Percentiles rank a stretch among this genome's conserved stretches.
Evolutionary conservation across 108 stramenopile genomes (phyloP).

Genomic region (Cyclotella cryptica): DNA sequence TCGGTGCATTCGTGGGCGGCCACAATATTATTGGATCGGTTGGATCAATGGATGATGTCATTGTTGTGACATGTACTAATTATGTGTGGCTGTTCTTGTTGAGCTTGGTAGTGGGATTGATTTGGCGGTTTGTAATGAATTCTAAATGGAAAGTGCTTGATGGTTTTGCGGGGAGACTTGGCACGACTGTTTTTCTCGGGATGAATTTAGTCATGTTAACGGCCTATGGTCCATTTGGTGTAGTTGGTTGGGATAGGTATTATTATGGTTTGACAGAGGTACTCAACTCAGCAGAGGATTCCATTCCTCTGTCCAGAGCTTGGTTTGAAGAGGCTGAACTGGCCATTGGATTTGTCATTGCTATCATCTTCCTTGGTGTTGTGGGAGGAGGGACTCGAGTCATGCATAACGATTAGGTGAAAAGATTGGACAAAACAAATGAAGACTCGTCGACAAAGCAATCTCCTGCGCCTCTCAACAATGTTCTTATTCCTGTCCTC

Average conservation of each 20-base stretch:
- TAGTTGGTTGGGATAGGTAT: slow-evolving; percentile 62
- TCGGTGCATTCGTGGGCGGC: slow-evolving; percentile 61
- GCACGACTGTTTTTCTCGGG: slow-evolving; percentile 58
- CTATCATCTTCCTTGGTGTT: slow-evolving; percentile 44
- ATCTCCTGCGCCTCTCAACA: slow-evolving; percentile 52
- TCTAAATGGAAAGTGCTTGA: slow-evolving; percentile 34
- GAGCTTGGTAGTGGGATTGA: slow-evolving; percentile 26
- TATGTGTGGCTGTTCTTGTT: slow-evolving; percentile 55
- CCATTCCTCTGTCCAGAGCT: slow-evolving; percentile 12
- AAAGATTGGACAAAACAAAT: slow-evolving; percentile 13
- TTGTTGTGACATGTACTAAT: slow-evolving; percentile 3
- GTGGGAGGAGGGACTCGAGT: slow-evolving; percentile 49
- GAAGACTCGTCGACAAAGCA: slow-evolving; percentile 6
- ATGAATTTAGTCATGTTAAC: slow-evolving; percentile 55
- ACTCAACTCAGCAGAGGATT: slow-evolving; percentile 46
- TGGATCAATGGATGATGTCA: slow-evolving; percentile 3
- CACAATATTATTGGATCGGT: slow-evolving; percentile 58
- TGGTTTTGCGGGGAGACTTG: slow-evolving; percentile 54
- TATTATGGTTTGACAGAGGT: slow-evolving; percentile 51
- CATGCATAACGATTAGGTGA: slow-evolving; percentile 43
- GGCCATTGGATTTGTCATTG: slow-evolving; percentile 49
- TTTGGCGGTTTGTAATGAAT: slow-evolving; percentile 42
- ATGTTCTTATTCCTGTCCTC: slow-evolving; percentile 50
- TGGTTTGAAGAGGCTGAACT: slow-evolving; percentile 54
- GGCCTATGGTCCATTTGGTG: slow-evolving; percentile 45